phyloP scores from a whole-genome alignment of 2,329 filamentous ascomycete species.

The Sarocladium kiliense region DNA sequence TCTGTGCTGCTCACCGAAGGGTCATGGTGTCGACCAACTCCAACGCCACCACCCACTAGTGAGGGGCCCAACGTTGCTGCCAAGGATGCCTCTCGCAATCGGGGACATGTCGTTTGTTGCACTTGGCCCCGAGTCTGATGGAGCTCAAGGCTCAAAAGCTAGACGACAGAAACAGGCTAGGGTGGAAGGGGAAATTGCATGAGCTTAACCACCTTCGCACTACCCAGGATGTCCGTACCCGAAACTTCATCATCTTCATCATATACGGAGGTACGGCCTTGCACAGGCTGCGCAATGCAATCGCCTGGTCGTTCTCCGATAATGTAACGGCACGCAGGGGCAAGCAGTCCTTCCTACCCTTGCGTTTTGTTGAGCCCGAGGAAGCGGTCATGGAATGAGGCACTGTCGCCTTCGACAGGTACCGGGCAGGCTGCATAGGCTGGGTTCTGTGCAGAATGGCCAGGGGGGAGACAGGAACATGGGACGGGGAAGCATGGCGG shows the following conservation, averaged over 20 bases:
- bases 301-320: too few relatives aligned
- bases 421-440: not conserved
- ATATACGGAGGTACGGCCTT: too few relatives aligned
- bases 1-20: not conserved
- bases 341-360: not conserved
- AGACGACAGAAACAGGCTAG: not conserved
- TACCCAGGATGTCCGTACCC: not conserved
- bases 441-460: not conserved
- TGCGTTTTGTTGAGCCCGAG: constrained; percentile 3
- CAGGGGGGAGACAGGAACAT: constrained; percentile 6
- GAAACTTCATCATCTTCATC: not conserved
- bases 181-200: constrained; percentile 7
- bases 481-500: constrained; percentile 9
- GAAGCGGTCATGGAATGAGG: constrained; percentile 1
- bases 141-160: not conserved
- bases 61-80: not conserved
- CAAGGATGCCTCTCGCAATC: constrained; percentile 1
- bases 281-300: too few relatives aligned
- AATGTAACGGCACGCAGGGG: not conserved
- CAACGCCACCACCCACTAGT: not conserved
- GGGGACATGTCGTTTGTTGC: not conserved
- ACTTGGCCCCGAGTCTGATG: not conserved
- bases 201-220: not conserved
- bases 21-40: not conserved
- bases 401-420: not conserved